These are phyloP conservation scores for Picea abies DNA, from an alignment of 83 land plant species.

Conservation along the genomic window DNA sequence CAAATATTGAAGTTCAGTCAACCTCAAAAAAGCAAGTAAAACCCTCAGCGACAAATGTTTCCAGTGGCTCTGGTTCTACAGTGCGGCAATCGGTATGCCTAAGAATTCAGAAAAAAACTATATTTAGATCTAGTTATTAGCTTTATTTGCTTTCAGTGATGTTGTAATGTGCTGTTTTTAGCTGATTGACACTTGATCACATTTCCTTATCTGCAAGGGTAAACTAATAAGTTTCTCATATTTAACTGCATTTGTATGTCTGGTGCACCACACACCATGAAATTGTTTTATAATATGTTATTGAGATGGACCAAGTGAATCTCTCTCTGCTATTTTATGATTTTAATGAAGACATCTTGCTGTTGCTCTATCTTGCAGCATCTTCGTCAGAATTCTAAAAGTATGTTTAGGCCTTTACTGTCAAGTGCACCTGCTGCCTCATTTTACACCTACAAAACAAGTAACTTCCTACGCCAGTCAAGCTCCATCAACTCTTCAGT, in stretches of 20 bases:
- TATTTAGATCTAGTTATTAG: background rate
- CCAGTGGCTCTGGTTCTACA: background rate
- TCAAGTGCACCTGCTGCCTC: background rate
- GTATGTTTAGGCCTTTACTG: background rate
- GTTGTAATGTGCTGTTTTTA: background rate
- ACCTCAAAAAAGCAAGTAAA: slow-evolving; percentile 2
- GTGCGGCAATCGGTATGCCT: background rate
- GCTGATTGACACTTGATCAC: background rate
- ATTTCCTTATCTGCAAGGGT: background rate
- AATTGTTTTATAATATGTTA: background rate
- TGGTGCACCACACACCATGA: background rate
- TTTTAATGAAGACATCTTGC: background rate
- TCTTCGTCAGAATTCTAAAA: background rate
- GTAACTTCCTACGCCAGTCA: background rate
- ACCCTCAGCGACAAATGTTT: background rate
- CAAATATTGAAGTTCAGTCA: background rate
- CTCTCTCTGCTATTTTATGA: background rate
- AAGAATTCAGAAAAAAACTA: background rate
- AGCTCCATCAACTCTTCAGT: background rate
- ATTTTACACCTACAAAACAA: background rate
- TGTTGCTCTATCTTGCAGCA: background rate
- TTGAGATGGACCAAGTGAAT: background rate
- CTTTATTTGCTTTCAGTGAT: background rate
- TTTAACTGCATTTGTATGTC: background rate
- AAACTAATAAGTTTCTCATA: background rate